phyloP scores from a whole-genome alignment of 768 basidiomycete species.

The Suillus bovinus region DNA sequence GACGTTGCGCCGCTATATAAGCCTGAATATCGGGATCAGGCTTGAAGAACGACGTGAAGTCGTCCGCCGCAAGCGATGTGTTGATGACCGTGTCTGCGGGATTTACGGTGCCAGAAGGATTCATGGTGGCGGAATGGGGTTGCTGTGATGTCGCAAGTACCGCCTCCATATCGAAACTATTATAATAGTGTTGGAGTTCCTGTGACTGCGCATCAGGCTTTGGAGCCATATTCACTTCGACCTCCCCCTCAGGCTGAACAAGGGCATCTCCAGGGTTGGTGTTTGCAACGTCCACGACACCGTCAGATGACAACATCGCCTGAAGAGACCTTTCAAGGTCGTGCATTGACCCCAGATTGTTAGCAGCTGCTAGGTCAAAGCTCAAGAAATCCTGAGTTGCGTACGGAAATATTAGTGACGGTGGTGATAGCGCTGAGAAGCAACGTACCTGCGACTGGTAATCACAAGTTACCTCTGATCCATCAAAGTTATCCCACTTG shows the following conservation, averaged over 20 bases:
- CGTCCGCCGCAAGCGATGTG: slow-evolving; percentile 5
- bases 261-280: slow-evolving; percentile 33
- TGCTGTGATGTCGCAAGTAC: background rate
- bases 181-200: slow-evolving; percentile 22
- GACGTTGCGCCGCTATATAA: slow-evolving; percentile 16
- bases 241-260: slow-evolving; percentile 36
- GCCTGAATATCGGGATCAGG: slow-evolving; percentile 14
- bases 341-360: slow-evolving; percentile 1
- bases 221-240: slow-evolving; percentile 34
- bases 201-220: background rate
- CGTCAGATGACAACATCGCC: slow-evolving; percentile 32
- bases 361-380: slow-evolving; percentile 17
- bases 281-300: slow-evolving; percentile 37
- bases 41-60: slow-evolving; percentile 25
- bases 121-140: background rate
- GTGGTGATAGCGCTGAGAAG: slow-evolving; percentile 1
- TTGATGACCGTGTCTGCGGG: slow-evolving; percentile 13
- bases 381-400: slow-evolving; percentile 14
- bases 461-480: slow-evolving; percentile 6
- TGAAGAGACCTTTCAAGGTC: slow-evolving; percentile 22
- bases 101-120: background rate
- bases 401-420: background rate
- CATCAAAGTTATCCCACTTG: slow-evolving; percentile 16
- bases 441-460: slow-evolving; percentile 17
- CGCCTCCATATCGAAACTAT: slow-evolving; percentile 22